Evolutionary conservation across 768 basidiomycete species (phyloP).

Genomic region (Sporobolomyces roseus): DNA sequence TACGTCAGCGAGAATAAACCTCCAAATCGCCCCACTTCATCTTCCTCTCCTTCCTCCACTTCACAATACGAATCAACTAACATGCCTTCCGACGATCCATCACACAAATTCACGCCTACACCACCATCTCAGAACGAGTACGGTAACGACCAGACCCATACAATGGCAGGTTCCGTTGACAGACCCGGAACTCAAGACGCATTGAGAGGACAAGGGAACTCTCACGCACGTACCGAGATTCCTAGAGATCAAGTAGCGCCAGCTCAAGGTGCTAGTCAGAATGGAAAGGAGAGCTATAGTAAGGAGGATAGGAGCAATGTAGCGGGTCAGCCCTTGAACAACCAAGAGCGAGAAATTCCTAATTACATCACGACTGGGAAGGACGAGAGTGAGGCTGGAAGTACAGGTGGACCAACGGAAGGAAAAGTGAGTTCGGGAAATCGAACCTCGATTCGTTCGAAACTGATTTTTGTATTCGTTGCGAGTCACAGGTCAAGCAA

Average conservation of each 20-base stretch:
- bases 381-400: background rate
- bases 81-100: background rate
- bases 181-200: slow-evolving; percentile 29
- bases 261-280: background rate
- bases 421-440: background rate
- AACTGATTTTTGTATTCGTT: background rate
- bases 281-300: background rate
- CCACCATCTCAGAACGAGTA: background rate
- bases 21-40: no score
- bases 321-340: background rate
- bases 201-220: slow-evolving; percentile 25
- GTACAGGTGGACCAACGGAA: background rate
- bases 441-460: no score
- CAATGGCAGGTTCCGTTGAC: background rate
- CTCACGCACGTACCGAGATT: background rate
- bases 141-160: background rate
- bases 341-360: slow-evolving; percentile 7
- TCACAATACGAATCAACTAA: no score
- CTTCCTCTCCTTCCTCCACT: no score
- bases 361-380: background rate
- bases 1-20: no score
- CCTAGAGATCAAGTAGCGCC: slow-evolving; percentile 19
- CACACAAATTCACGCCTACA: background rate
- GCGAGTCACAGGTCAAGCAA: background rate
- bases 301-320: slow-evolving; percentile 4